phyloP scores from a whole-genome alignment of 495 filamentous ascomycete genomes.

The Podospora didyma region DNA sequence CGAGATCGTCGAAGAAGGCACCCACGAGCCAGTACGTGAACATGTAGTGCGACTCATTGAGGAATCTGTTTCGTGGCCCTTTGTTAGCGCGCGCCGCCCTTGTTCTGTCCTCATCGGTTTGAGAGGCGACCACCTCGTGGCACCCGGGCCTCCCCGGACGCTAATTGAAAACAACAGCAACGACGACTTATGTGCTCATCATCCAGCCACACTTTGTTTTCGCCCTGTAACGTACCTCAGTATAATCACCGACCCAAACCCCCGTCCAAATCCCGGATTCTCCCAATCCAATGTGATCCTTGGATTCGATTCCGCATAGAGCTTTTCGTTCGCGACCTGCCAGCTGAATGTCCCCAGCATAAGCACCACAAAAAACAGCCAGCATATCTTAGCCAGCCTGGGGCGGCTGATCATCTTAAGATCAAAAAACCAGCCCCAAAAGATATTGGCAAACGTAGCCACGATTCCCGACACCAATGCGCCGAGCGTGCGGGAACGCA shows the following conservation, averaged over 20 bases:
- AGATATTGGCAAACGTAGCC: conserved; percentile 43
- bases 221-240: conserved; percentile 6
- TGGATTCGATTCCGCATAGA: conserved; percentile 25
- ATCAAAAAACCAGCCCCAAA: conserved; percentile 47
- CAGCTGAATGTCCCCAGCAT: conserved; percentile 35
- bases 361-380: conserved; percentile 28
- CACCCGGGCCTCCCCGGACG: too few species aligned
- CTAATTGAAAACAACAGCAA: too few species aligned
- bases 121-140: too few species aligned
- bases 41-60: conserved; percentile 43
- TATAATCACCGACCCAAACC: conserved; percentile 36
- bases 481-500: conserved; percentile 50
- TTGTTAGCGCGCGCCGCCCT: too few species aligned
- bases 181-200: too few species aligned
- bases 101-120: too few species aligned
- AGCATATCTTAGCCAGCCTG: conserved; percentile 31
- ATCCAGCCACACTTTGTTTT: too few species aligned
- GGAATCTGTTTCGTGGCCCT: conserved; percentile 18
- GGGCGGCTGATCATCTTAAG: conserved; percentile 30
- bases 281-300: conserved; percentile 36
- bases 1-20: conserved; percentile 47
- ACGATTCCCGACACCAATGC: conserved; percentile 45
- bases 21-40: conserved; percentile 49
- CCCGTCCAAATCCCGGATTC: conserved; percentile 35
- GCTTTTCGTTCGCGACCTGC: conserved; percentile 38